A percentile compares a stretch with the other conserved stretches of the same genome.
Evolutionary conservation across 768 basidiomycete genomes (phyloP).

Genomic region (Calocera cornea): DNA sequence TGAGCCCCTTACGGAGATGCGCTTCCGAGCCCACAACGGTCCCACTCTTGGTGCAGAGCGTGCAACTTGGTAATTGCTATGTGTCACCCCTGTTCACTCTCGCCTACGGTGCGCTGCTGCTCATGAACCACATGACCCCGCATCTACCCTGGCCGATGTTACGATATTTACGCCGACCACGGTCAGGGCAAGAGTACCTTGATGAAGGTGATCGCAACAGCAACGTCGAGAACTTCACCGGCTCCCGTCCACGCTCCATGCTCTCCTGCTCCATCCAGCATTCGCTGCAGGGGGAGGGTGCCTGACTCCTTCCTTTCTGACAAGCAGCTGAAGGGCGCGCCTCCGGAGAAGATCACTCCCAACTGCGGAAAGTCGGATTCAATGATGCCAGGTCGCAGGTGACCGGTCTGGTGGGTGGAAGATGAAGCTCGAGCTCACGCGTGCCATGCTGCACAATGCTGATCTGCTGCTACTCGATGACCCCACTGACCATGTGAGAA

Average conservation of each 20-base stretch:
- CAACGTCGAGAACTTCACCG: slow-evolving; percentile 92
- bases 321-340: slow-evolving; percentile 45
- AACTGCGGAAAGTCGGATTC: slow-evolving; percentile 81
- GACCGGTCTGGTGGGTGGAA: slow-evolving; percentile 93
- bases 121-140: slow-evolving; percentile 85
- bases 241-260: slow-evolving; percentile 70
- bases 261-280: slow-evolving; percentile 98
- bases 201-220: slow-evolving; percentile 88
- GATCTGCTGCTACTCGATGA: slow-evolving; percentile 46
- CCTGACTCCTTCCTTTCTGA: slow-evolving; percentile 84
- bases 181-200: slow-evolving; percentile 93
- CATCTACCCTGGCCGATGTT: slow-evolving; percentile 78
- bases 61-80: too few relatives aligned
- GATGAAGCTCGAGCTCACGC: slow-evolving; percentile 93
- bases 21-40: too few relatives aligned
- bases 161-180: slow-evolving; percentile 92
- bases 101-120: slow-evolving; percentile 85
- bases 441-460: slow-evolving; percentile 92
- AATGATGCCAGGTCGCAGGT: slow-evolving; percentile 73
- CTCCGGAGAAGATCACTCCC: slow-evolving; percentile 57
- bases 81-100: slow-evolving; percentile 90
- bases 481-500: slow-evolving; percentile 81
- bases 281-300: slow-evolving; percentile 87
- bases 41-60: too few relatives aligned
- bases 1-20: too few relatives aligned